Evolutionary conservation across 2,329 filamentous ascomycete species (phyloP), one percentile per base, ranked within the genome.

Genomic region (Boeremia exigua): DNA sequence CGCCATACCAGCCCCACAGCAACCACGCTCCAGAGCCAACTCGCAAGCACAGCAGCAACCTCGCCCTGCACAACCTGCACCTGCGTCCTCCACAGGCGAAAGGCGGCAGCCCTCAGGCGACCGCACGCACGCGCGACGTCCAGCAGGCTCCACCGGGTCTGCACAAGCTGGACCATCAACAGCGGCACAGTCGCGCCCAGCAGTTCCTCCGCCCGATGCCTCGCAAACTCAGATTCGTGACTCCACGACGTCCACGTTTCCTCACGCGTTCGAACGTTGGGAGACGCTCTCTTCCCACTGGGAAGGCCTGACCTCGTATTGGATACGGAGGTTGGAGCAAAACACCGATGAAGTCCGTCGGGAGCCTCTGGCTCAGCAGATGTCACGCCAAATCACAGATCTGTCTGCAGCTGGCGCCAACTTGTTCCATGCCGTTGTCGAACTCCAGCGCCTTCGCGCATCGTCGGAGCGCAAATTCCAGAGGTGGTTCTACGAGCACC

Each of bases 401-500:
- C 82, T 99, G n/a, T 97, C 95, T 25, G 95, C 95, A 7, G 95
- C 95, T 0, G 95, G 95, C 11, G 95, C 95, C 5, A 99, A 99
- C 66, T 82, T 99, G 0, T 99, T 99, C 75, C 95, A 99, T 74
- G 95, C 95, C 9, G 93, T 99, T 0, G 95, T 99, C 3, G 95
- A 99, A 76, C 81, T 99, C 40, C 95, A 99, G 75, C 88, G 95
- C 28, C 82, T 99, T 25, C 89, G 95, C 38, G 95, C 95, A 33
- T 96, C 92, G 52, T 98, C 94, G 0, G 95, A 99, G 76, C 88
- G 95, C 61, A 98, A 98, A 74, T 99, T 99, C 68, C 95, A 99
- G 77, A 86, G 95, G 46, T 99, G 95, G 95, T 98, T 98, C 78
- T 96, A 96, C 66, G 95, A 99, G 74, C 96, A 93, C 7, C 85